phyloP scores from a whole-genome alignment of 139 green algal species.

The Tetraselmis striata region DNA sequence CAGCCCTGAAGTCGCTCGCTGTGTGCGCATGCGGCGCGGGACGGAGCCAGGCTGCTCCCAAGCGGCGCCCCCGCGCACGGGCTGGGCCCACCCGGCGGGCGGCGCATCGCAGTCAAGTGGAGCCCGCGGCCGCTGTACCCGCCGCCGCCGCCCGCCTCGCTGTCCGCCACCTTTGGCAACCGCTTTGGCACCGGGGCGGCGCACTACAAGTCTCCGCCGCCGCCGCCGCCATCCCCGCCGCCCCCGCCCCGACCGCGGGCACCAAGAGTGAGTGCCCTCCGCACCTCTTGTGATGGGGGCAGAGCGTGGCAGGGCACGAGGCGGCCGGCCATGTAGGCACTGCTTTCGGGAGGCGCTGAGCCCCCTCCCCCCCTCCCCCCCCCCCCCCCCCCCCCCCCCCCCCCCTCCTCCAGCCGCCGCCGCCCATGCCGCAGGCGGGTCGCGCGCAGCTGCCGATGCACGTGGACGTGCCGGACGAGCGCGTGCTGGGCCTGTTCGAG shows the following conservation, averaged over 20 bases:
- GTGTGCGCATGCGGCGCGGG: too few relatives aligned
- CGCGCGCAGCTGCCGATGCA: not conserved
- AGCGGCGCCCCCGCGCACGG: not conserved
- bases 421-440: not conserved
- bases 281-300: too few relatives aligned
- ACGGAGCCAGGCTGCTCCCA: not conserved
- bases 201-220: not conserved
- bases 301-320: too few relatives aligned
- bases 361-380: too few relatives aligned
- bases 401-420: not conserved
- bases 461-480: not conserved
- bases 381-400: too few relatives aligned
- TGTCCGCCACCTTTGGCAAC: not conserved
- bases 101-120: not conserved
- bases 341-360: too few relatives aligned
- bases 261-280: too few relatives aligned
- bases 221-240: not conserved
- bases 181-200: not conserved
- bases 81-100: not conserved
- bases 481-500: not conserved
- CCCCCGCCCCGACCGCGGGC: too few relatives aligned
- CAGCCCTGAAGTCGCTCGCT: too few relatives aligned
- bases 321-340: too few relatives aligned
- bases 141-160: not conserved
- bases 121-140: not conserved